These are phyloP conservation scores for Fusarium penzigii DNA, from an alignment of 2,329 filamentous ascomycete species.

Conservation along the genomic window DNA sequence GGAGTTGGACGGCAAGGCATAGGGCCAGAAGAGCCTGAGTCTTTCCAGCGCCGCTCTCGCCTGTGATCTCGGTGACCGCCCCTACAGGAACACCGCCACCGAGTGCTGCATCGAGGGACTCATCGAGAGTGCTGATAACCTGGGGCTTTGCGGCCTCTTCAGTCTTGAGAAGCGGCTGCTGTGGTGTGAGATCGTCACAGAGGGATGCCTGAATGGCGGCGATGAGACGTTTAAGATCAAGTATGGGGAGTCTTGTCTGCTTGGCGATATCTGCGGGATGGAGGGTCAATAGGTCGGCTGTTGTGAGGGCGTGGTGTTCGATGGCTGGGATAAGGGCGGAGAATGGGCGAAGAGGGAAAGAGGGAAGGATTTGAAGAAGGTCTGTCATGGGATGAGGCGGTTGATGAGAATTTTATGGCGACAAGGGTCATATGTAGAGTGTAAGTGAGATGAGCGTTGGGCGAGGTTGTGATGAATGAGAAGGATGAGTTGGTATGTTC, in stretches of 20 bases:
- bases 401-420: constrained; percentile 8
- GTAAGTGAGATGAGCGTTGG: constrained; percentile 12
- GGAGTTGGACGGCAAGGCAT: constrained; percentile 81
- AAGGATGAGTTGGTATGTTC: not conserved
- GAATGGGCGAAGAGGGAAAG: constrained; percentile 72
- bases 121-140: constrained; percentile 78
- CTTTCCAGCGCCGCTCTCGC: constrained; percentile 93
- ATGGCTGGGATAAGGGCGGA: constrained; percentile 75
- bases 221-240: constrained; percentile 75
- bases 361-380: constrained; percentile 78
- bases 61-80: constrained; percentile 84
- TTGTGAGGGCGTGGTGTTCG: constrained; percentile 75
- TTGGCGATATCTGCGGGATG: constrained; percentile 82
- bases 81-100: constrained; percentile 80
- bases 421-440: constrained; percentile 7
- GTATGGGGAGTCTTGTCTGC: constrained; percentile 77
- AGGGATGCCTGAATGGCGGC: constrained; percentile 67
- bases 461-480: not conserved
- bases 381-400: constrained; percentile 68
- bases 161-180: constrained; percentile 23
- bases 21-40: constrained; percentile 89
- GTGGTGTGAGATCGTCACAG: constrained; percentile 56
- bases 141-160: constrained; percentile 1
- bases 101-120: constrained; percentile 66
- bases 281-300: constrained; percentile 81